Percentiles rank a stretch among this genome's conserved stretches.
phyloP scores from a whole-genome alignment of 805 yeast species.

The Kodamaea laetipori region DNA sequence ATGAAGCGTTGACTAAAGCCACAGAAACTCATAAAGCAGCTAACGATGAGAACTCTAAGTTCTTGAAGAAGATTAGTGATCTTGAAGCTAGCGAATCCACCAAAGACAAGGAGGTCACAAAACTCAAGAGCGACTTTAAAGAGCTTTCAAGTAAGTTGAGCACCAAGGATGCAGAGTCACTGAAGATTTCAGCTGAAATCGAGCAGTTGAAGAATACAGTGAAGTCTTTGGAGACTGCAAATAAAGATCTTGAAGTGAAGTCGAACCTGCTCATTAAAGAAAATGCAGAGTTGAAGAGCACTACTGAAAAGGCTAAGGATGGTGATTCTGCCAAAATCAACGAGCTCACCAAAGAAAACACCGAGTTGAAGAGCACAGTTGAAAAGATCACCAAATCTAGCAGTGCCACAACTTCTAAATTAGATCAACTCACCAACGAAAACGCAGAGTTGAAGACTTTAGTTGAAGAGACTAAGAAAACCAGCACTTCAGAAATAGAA shows the following conservation, averaged over 20 bases:
- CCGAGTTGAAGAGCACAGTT: neutral
- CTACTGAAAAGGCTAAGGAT: neutral
- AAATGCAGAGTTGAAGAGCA: conserved; percentile 1
- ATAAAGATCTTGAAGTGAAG: neutral
- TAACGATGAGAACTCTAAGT: neutral
- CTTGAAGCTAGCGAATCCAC: neutral
- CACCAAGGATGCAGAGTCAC: neutral
- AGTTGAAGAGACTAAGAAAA: neutral
- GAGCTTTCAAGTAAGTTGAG: neutral
- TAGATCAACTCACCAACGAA: neutral
- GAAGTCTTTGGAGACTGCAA: conserved; percentile 2
- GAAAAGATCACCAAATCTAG: neutral
- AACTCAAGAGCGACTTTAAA: neutral
- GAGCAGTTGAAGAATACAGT: neutral
- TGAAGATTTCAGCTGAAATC: neutral
- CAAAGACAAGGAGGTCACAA: neutral
- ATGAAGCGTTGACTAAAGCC: neutral
- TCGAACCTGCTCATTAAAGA: neutral
- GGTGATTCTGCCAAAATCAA: too few relatives aligned
- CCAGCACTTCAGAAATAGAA: neutral
- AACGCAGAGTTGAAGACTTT: conserved; percentile 1
- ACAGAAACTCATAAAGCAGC: neutral
- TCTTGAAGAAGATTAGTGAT: neutral
- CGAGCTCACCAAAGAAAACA: neutral
- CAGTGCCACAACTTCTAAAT: too few relatives aligned